These are phyloP conservation scores for Climacium dendroides DNA, from an alignment of 225 moss, liverwort and hornwort genomes.

Conservation along the genomic window DNA sequence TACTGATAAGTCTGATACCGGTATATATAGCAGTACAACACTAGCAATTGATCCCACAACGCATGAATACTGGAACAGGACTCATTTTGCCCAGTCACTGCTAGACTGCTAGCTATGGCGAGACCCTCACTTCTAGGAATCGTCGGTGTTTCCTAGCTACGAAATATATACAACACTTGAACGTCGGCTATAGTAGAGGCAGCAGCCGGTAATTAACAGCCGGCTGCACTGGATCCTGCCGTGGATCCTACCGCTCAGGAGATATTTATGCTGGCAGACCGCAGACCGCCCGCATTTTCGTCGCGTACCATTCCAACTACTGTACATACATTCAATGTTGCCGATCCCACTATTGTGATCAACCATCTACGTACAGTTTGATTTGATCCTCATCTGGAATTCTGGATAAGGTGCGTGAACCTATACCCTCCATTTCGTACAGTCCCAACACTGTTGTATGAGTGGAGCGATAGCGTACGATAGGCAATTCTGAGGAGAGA, in stretches of 20 bases:
- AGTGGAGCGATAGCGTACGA: neutral
- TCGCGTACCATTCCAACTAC: neutral
- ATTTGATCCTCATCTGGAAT: neutral
- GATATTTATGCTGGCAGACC: neutral
- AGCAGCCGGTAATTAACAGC: neutral
- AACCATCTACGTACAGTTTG: neutral
- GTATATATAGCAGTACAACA: neutral
- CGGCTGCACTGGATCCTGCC: neutral
- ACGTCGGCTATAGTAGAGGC: neutral
- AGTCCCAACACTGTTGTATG: neutral
- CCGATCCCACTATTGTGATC: too few species aligned
- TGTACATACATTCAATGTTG: neutral
- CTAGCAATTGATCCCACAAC: too few species aligned
- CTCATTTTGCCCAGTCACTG: neutral
- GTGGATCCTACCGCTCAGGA: neutral
- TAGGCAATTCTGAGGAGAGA: too few species aligned
- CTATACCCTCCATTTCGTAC: neutral
- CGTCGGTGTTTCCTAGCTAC: neutral
- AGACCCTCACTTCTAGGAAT: neutral
- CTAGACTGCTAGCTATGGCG: neutral
- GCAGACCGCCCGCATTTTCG: too few species aligned
- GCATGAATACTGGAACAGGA: neutral
- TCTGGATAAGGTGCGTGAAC: neutral
- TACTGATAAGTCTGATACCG: neutral
- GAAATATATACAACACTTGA: neutral